A percentile compares a stretch with the other conserved stretches of the same genome.
These are phyloP conservation scores for Vitellaria paradoxa DNA, from an alignment of 179 eudicot genomes.

Conservation along the genomic window DNA sequence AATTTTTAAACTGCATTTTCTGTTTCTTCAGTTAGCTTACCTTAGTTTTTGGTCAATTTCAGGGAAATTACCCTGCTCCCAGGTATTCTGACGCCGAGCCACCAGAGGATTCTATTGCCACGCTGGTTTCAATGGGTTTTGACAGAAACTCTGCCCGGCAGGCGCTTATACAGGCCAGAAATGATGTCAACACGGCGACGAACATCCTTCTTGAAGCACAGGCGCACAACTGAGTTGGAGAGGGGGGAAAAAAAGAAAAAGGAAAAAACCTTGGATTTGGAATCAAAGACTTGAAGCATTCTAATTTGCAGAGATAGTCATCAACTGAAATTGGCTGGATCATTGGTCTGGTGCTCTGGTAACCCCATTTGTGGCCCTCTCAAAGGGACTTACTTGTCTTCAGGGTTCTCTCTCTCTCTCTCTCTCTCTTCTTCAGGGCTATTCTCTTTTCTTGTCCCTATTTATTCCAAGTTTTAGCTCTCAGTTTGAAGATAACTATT, in stretches of 20 bases:
- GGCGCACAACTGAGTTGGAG: constrained; percentile 30
- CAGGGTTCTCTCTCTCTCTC: no score
- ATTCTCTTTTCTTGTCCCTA: background rate
- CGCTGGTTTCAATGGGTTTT: constrained; percentile 92
- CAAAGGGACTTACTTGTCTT: no score
- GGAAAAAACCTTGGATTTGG: constrained; percentile 11
- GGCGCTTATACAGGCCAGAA: constrained; percentile 83
- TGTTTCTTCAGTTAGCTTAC: no score
- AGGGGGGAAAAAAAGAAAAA: no score
- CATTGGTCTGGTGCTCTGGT: constrained; percentile 10
- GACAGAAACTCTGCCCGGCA: constrained; percentile 74
- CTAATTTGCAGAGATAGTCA: background rate
- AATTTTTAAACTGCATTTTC: no score
- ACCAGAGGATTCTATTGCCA: constrained; percentile 68
- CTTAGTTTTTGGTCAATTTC: no score
- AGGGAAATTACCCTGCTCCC: constrained; percentile 10
- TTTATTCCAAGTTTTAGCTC: background rate
- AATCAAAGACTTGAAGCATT: background rate
- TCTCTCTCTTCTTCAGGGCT: background rate
- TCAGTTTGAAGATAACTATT: background rate
- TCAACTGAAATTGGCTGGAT: background rate
- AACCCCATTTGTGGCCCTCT: background rate
- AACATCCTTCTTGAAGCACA: constrained; percentile 93
- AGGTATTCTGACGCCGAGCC: constrained; percentile 49
- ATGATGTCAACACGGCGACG: constrained; percentile 83